Base-by-base conservation (phyloP, 75 land plant genomes). In the Pinus taeda region DNA sequence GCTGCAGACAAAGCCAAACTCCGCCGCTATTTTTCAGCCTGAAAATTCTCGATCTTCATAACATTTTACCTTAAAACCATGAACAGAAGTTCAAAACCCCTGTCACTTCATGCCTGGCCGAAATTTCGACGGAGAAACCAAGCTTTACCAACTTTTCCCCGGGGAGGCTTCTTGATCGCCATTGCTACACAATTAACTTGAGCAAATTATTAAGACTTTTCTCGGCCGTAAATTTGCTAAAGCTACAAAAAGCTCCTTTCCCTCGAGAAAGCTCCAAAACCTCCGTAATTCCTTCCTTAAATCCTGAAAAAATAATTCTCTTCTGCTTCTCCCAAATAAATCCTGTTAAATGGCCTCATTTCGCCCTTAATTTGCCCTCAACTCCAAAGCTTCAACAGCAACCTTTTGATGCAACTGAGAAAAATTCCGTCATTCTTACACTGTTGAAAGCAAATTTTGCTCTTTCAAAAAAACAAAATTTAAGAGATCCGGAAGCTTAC, bases 11-110 rank as follows among this genome's bases (percentile, higher is more conserved):
- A 69, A 42, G 72, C 72, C 72, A 69, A 69, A 69, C 42, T 69
- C n/a, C 55, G 72, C 55, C 72, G 72, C 55, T 69, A 69, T 69
- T 69, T 69, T 39, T 69, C 39, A 49, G 11, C 72, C 55, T 20
- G 69, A 7, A 65, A 65, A 65, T 36, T 65, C 69, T 24, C 36
- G 42, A 69, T 69, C 45, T 45, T 21, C 49, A 21, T 24, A 69
- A 42, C 55, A 39, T 69, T 69, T 69, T 18, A 59, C n/a, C 60
- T 18, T 59, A 17, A 18, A n/a, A 17, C 20, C 60, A 59, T 17
- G n/a, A 59, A 3, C 71, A 67, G 71, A 69, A 45, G 42, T 39
- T 69, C 55, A 49, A 45, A 49, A 49, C 53, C 42, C 7, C 53
- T 1, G 72, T 37, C 18, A 36, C 72, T n/a, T 69, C 42, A 69